phyloP scores from a whole-genome alignment of 176 grass and related monocot genomes.

The Panicum miliaceum region DNA sequence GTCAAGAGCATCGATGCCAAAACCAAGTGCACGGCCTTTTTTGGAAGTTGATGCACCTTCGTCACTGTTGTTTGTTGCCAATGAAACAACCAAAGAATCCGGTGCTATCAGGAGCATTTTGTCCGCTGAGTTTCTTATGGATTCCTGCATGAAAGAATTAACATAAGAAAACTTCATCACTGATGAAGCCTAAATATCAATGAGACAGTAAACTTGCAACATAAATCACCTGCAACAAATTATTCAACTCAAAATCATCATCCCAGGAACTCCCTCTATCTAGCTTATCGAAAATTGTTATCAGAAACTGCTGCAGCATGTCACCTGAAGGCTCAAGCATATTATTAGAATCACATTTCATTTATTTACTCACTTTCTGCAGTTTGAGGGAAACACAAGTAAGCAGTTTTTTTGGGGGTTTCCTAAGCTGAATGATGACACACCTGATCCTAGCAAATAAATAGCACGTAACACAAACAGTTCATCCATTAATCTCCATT shows the following conservation, averaged over 20 bases:
- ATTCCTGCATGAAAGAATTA: constrained; percentile 66
- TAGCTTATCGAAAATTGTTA: constrained; percentile 84
- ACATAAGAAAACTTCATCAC: constrained; percentile 36
- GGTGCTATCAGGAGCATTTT: constrained; percentile 74
- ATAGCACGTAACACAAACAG: constrained; percentile 87
- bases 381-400: neutral
- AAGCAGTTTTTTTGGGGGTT: neutral
- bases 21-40: constrained; percentile 63
- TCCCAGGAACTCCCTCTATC: constrained; percentile 91
- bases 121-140: constrained; percentile 93
- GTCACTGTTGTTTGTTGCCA: constrained; percentile 56
- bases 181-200: constrained; percentile 28
- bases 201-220: constrained; percentile 30
- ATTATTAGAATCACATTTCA: constrained; percentile 35
- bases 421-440: neutral
- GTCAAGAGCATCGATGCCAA: constrained; percentile 94
- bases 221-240: constrained; percentile 78
- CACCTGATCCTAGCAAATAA: constrained; percentile 97
- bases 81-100: constrained; percentile 81
- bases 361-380: constrained; percentile 12
- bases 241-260: constrained; percentile 97
- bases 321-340: constrained; percentile 69
- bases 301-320: constrained; percentile 92
- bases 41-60: constrained; percentile 55
- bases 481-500: constrained; percentile 97